phyloP scores from a whole-genome alignment of 2,329 filamentous ascomycete genomes.

The Fusarium bactridioides region DNA sequence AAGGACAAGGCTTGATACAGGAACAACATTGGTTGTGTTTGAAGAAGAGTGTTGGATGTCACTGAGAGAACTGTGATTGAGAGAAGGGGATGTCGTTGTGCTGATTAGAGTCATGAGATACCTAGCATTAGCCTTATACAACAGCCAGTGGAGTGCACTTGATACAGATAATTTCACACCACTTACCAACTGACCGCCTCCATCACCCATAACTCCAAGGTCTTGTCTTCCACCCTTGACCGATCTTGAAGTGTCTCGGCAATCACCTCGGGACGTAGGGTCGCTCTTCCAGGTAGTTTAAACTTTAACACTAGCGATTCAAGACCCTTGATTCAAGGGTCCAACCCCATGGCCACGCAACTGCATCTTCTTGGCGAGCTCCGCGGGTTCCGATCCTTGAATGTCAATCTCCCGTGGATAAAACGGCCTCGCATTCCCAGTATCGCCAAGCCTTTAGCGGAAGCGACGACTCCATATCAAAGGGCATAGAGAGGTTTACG shows the following conservation, averaged over 20 bases:
- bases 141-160: too few relatives aligned
- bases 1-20: background rate
- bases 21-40: accelerated
- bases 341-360: too few relatives aligned
- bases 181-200: background rate
- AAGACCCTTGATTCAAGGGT: background rate
- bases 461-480: background rate
- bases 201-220: accelerated
- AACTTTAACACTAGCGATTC: background rate
- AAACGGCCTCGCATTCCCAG: background rate
- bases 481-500: background rate
- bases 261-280: background rate
- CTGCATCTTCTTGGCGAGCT: too few relatives aligned
- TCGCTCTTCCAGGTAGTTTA: background rate
- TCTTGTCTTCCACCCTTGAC: background rate
- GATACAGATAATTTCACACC: background rate
- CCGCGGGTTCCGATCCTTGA: background rate
- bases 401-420: background rate
- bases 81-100: accelerated
- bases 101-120: background rate
- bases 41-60: background rate
- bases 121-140: background rate
- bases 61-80: background rate
- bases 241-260: background rate
- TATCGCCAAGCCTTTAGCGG: background rate